These are phyloP conservation scores for Collybia sordida DNA, from an alignment of 768 basidiomycete species.

Conservation along the genomic window DNA sequence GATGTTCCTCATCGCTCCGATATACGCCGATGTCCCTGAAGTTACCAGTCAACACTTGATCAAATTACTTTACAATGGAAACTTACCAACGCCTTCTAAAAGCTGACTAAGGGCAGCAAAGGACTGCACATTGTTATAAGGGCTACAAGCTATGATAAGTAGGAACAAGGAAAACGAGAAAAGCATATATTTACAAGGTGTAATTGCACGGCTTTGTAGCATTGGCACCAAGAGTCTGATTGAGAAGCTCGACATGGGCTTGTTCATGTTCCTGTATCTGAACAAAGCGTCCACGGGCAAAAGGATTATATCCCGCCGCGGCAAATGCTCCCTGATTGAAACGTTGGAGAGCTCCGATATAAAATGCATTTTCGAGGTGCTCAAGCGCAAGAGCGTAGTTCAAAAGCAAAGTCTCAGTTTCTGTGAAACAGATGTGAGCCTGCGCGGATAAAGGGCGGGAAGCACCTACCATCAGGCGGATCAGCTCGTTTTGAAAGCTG, in stretches of 20 bases:
- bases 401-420: slow-evolving; percentile 24
- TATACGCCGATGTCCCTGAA: slow-evolving; percentile 47
- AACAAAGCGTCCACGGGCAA: slow-evolving; percentile 45
- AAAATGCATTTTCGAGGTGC: slow-evolving; percentile 49
- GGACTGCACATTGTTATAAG: slow-evolving; percentile 45
- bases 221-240: slow-evolving; percentile 37
- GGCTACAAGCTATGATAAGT: slow-evolving; percentile 24
- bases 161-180: background rate
- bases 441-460: background rate
- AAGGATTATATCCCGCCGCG: slow-evolving; percentile 43
- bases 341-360: slow-evolving; percentile 36
- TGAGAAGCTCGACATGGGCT: slow-evolving; percentile 46
- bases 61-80: background rate
- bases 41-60: background rate
- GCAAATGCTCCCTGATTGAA: slow-evolving; percentile 45
- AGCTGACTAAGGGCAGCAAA: slow-evolving; percentile 52
- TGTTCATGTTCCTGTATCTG: slow-evolving; percentile 53
- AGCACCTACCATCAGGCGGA: background rate
- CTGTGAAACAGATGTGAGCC: background rate
- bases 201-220: slow-evolving; percentile 61
- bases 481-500: background rate
- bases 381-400: slow-evolving; percentile 51
- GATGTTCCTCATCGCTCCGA: slow-evolving; percentile 52
- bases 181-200: slow-evolving; percentile 41
- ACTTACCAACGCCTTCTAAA: slow-evolving; percentile 53